Percentiles rank a stretch among this genome's conserved stretches.
phyloP scores from a whole-genome alignment of 1,284 basidiomycete genomes.

The Cryptococcus floricola region DNA sequence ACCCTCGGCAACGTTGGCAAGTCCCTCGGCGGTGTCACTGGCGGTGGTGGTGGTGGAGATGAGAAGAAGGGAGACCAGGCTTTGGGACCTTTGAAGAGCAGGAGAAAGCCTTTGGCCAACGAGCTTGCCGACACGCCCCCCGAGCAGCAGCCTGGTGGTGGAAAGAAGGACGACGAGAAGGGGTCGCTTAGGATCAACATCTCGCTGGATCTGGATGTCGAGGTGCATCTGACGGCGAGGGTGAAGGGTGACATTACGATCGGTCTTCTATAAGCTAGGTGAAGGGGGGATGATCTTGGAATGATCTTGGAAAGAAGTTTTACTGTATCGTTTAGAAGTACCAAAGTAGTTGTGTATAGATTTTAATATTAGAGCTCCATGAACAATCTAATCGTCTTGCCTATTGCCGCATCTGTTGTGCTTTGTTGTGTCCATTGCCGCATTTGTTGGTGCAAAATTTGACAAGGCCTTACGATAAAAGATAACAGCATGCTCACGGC shows the following conservation, averaged over 20 bases:
- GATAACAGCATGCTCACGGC: too few relatives aligned
- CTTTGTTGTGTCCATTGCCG: background rate
- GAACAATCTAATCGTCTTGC: background rate
- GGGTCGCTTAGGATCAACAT: conserved; percentile 18
- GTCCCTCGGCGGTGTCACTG: background rate
- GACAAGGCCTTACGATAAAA: background rate
- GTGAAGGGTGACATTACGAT: conserved; percentile 23
- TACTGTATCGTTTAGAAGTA: background rate
- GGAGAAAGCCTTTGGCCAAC: conserved; percentile 2
- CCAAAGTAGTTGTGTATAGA: background rate
- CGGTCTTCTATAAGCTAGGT: conserved; percentile 12
- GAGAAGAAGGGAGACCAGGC: conserved; percentile 1
- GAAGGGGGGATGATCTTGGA: background rate
- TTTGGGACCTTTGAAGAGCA: background rate
- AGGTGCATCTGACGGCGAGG: conserved; percentile 19
- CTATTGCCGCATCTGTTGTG: background rate
- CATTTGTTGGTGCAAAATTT: background rate
- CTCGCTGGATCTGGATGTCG: conserved; percentile 19
- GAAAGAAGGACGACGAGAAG: conserved; percentile 14
- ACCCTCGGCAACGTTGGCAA: background rate
- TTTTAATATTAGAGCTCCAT: background rate
- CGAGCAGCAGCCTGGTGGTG: conserved; percentile 4
- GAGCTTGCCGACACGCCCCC: conserved; percentile 3
- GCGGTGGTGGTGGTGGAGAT: background rate
- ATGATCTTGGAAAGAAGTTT: background rate